phyloP scores from a whole-genome alignment of 23 red algal species.

The Gracilaria gracilis region DNA sequence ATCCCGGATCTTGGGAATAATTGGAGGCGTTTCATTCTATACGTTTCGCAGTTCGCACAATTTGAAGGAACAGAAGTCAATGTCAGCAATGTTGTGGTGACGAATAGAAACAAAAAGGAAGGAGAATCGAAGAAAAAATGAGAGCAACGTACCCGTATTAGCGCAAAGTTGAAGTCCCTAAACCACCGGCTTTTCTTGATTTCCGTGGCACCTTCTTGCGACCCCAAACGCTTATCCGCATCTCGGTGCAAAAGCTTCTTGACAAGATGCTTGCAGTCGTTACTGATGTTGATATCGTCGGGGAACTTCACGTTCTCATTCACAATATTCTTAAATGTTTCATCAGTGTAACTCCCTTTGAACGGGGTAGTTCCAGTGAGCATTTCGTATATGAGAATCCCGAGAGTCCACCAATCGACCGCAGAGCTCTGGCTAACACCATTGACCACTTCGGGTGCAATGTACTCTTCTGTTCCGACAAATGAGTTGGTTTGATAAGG shows the following conservation, averaged over 20 bases:
- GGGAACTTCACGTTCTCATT: constrained; percentile 76
- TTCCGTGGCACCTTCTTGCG: constrained; percentile 88
- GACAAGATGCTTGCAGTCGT: constrained; percentile 92
- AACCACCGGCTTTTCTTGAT: constrained; percentile 96
- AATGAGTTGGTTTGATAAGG: constrained; percentile 91
- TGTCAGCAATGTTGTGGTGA: background rate
- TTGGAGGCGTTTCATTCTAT: constrained; percentile 80
- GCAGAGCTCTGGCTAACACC: constrained; percentile 89
- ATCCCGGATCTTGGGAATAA: constrained; percentile 81
- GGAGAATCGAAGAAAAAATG: background rate
- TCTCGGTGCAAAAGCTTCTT: constrained; percentile 90
- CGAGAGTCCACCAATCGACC: constrained; percentile 99
- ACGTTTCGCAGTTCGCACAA: background rate
- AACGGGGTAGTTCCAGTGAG: constrained; percentile 94
- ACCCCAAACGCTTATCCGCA: constrained; percentile 82
- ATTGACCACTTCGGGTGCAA: constrained; percentile 91
- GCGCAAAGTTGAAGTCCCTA: constrained; percentile 88
- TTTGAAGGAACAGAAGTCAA: background rate
- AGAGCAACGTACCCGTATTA: constrained; percentile 51
- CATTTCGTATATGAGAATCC: constrained; percentile 99
- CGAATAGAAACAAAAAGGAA: background rate
- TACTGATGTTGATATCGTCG: constrained; percentile 76
- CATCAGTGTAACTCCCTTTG: constrained; percentile 79
- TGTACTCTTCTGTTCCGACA: constrained; percentile 87
- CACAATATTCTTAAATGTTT: constrained; percentile 98